Evolutionary conservation across 2,329 filamentous ascomycete species (phyloP), one percentile per base, ranked within the genome.

Genomic region (Pyrenophora graminea): DNA sequence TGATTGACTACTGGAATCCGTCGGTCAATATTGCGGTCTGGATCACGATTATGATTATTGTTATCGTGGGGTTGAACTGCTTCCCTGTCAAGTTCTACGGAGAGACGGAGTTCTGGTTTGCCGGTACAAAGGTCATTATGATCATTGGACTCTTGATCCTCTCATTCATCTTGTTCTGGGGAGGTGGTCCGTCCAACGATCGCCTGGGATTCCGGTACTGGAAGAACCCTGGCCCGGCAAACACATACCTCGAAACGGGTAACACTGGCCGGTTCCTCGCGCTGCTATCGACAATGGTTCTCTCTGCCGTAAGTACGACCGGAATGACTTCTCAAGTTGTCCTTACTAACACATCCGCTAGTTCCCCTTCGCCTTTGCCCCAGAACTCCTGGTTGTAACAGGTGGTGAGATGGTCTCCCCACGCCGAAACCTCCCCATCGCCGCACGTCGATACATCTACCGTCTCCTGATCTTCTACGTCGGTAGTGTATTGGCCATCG

Each of bases 401-500:
- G 82, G 78, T 17, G 83, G 82, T 9, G 84, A 86, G 60, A 84
- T 84, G 76, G 73, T 81, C 55, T 79, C 73, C 9, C 84, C 81
- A 1, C 77, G 82, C n/a, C 76, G 78, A 36, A 85, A 85, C 56
- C 74, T 87, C 6, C 84, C 84, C 13, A 80, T 76, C 15, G 84
- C 84, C 1, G 81, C 80, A 0, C 77, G 80, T n/a, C 77, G 81
- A 7, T 85, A 82, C 67, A 83, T 86, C 69, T 85, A 80, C 66
- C 83, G 84, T 10, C 74, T 87, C n/a, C 71, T 85, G 12, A 76
- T 85, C 67, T 85, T 86, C 74, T 86, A 85, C 64, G 75, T 86
- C 45, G 70, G 80, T 5, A 78, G 76, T 2, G 79, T 83, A 1
- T 71, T 86, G 2, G 80, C 81, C n/a, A 85, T 86, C 44, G 80